These are phyloP conservation scores for Lachnellula hyalina DNA, from an alignment of 2,329 filamentous ascomycete species.

Conservation along the genomic window DNA sequence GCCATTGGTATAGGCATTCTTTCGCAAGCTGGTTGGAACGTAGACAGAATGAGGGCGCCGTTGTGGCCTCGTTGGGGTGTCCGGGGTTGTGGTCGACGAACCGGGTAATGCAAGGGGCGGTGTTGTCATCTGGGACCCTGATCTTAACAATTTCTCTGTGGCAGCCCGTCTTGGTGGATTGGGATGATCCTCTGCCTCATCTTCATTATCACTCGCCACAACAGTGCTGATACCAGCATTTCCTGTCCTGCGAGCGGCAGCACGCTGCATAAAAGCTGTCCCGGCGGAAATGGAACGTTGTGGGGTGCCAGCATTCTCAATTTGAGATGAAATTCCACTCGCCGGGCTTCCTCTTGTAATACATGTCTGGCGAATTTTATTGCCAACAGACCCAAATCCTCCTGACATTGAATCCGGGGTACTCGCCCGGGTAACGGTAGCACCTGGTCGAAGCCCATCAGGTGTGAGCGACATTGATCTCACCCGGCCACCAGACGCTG, in stretches of 20 bases:
- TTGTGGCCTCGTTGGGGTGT: conserved; percentile 19
- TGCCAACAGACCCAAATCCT: conserved; percentile 15
- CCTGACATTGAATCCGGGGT: conserved; percentile 23
- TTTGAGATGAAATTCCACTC: conserved; percentile 9
- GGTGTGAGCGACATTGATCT: conserved; percentile 26
- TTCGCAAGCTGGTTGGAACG: conserved; percentile 15
- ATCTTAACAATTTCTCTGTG: conserved; percentile 2
- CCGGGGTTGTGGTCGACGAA: conserved; percentile 11
- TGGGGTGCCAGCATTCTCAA: conserved; percentile 25
- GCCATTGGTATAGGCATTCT: conserved; percentile 10
- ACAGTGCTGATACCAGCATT: conserved; percentile 15
- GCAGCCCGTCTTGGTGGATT: conserved; percentile 4
- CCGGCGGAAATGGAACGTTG: conserved; percentile 43
- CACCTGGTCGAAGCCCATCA: conserved; percentile 14
- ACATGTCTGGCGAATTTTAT: conserved; percentile 20
- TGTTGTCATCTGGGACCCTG: not conserved
- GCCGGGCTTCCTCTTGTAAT: conserved; percentile 12
- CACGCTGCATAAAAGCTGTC: conserved; percentile 40
- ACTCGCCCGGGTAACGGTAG: conserved; percentile 11
- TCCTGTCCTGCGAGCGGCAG: conserved; percentile 20
- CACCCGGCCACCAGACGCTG: conserved; percentile 9
- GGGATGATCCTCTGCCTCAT: conserved; percentile 22
- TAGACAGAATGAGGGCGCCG: conserved; percentile 23
- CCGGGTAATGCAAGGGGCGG: conserved; percentile 8
- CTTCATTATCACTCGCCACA: conserved; percentile 26